Evolutionary conservation across 2,329 filamentous ascomycete genomes (phyloP).

Genomic region (Trichoderma pleuroti): DNA sequence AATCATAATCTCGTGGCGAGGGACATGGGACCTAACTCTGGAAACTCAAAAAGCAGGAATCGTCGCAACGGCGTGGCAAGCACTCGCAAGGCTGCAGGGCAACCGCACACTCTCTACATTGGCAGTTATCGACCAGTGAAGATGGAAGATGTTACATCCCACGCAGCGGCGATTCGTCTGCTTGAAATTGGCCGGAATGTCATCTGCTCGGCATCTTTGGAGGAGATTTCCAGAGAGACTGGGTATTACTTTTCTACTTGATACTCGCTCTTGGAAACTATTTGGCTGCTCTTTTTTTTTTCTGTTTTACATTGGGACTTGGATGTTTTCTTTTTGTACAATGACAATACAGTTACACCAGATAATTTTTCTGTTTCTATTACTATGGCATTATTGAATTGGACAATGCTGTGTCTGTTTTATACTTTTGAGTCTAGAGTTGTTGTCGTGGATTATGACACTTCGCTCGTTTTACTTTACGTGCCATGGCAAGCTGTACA

Average conservation of each 20-base stretch:
- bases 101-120: neutral
- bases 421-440: too few species aligned
- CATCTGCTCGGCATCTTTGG: neutral
- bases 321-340: neutral
- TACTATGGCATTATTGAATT: neutral
- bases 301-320: too few species aligned
- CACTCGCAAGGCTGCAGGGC: neutral
- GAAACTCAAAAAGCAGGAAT: neutral
- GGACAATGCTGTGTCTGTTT: neutral
- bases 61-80: neutral
- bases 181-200: neutral
- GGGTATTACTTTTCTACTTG: neutral
- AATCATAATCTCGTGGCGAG: neutral
- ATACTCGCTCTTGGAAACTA: neutral
- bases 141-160: neutral
- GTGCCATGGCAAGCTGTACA: too few species aligned
- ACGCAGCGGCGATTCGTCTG: neutral
- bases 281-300: too few species aligned
- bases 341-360: neutral
- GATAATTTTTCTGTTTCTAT: neutral
- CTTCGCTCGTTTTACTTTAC: too few species aligned
- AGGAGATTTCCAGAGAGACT: neutral
- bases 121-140: neutral
- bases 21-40: neutral
- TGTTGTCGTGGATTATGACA: too few species aligned